phyloP scores from a whole-genome alignment of 176 grass and related monocot genomes.

The Eremochloa ophiuroides region DNA sequence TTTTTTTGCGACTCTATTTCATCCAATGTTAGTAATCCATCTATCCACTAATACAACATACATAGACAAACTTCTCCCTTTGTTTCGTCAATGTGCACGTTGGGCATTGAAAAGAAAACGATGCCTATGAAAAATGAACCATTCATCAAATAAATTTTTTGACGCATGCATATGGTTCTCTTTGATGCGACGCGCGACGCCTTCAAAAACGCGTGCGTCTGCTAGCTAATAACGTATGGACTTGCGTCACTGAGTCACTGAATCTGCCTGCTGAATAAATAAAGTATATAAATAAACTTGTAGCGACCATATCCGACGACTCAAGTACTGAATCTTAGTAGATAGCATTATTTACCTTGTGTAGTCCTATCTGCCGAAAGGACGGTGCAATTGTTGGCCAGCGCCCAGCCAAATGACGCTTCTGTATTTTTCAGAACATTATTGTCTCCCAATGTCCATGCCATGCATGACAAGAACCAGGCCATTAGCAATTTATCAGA shows the following conservation, averaged over 20 bases:
- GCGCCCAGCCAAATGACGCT: no score
- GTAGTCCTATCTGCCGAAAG: not conserved
- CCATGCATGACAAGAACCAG: not conserved
- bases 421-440: not conserved
- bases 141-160: not conserved
- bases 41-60: not conserved
- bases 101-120: not conserved
- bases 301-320: no score
- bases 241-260: not conserved
- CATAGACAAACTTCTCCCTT: not conserved
- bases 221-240: not conserved
- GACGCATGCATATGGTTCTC: not conserved
- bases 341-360: not conserved
- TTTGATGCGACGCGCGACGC: not conserved
- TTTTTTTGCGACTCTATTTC: no score
- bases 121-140: not conserved
- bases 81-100: not conserved
- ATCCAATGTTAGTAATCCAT: not conserved
- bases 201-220: not conserved
- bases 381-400: not conserved
- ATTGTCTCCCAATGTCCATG: not conserved
- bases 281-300: no score
- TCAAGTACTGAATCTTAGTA: not conserved
- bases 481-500: not conserved
- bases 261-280: not conserved